Evolutionary conservation across 805 yeast genomes (phyloP), one percentile per base, ranked within the genome.

Genomic region (Priceomyces castillae): DNA sequence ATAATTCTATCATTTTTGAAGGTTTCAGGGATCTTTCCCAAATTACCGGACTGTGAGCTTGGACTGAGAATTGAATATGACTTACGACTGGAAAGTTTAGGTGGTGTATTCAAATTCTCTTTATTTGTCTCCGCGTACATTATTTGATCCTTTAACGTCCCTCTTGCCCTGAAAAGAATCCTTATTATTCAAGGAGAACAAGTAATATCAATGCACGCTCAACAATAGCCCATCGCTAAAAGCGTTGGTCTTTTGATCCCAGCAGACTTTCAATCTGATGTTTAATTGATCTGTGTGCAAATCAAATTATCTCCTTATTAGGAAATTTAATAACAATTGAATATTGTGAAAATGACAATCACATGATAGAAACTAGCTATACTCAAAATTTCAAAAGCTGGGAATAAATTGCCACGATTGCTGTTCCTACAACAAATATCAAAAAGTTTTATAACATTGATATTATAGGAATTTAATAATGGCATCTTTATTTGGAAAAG

Each of bases 1-100:
- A 74, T 61, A 10, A 76, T 54, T 45, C 81, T 57, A 19, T 43
- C 45, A 11, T 38, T 45, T 35, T 43, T 40, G 17, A 2, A 39
- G 6, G 26, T 7, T 23, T 23, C 9, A 23, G 26, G 26, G 10
- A 6, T 23, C 10, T 10, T 23, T 10, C 10, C 26, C 6, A 23
- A 7, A 23, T 23, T 23, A 7, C 26, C 10, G 10, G 26, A 6
- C 10, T 23, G 9, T 23, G 10, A 23, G 6, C 9, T 7, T 23
- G 26, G 26, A 23, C 26, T 10, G 10, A 23, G 26, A 10, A 23
- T 23, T 23, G 26, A 23, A 23, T 23, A 23, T n/a, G n/a, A n/a
- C 19, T 37, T 25, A 9, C 40, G 12, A 10, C 19, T 37, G 20
- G 31, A 37, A n/a, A 37, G 16, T 26, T 25, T 23, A 14, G 30